A percentile compares a stretch with the other conserved stretches of the same genome.
These are phyloP conservation scores for Tilletia setariae DNA, from an alignment of 1,284 basidiomycete species.

Conservation along the genomic window DNA sequence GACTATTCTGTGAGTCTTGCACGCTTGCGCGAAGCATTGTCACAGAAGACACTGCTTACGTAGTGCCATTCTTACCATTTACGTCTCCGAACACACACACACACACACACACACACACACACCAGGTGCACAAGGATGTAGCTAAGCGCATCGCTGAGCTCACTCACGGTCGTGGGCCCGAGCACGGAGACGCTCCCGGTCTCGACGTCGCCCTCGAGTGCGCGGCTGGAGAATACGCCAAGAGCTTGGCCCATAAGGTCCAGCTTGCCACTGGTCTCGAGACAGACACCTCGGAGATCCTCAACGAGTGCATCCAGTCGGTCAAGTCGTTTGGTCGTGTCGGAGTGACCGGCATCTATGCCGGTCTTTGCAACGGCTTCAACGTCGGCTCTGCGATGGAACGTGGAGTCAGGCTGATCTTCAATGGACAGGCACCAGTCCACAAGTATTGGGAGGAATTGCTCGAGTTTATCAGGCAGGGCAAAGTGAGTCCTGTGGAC, in stretches of 20 bases:
- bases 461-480: slow-evolving; percentile 58
- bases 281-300: slow-evolving; percentile 70
- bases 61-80: background rate
- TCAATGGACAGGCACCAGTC: slow-evolving; percentile 62
- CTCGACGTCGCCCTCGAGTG: slow-evolving; percentile 35
- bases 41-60: too few relatives aligned
- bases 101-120: background rate
- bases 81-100: background rate
- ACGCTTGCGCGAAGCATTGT: too few relatives aligned
- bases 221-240: slow-evolving; percentile 41
- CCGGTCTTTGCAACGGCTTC: slow-evolving; percentile 60
- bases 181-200: slow-evolving; percentile 15
- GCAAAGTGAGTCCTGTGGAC: slow-evolving; percentile 66
- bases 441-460: slow-evolving; percentile 70
- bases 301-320: slow-evolving; percentile 67
- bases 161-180: background rate
- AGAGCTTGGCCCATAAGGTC: slow-evolving; percentile 62
- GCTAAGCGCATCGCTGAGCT: background rate
- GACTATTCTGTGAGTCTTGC: background rate
- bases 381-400: slow-evolving; percentile 76
- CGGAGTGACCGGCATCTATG: slow-evolving; percentile 34
- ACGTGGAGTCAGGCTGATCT: slow-evolving; percentile 57
- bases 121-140: background rate
- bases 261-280: slow-evolving; percentile 71
- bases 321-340: slow-evolving; percentile 60